These are phyloP conservation scores for Fusarium temperatum DNA, from an alignment of 2,329 filamentous ascomycete species.

Conservation along the genomic window DNA sequence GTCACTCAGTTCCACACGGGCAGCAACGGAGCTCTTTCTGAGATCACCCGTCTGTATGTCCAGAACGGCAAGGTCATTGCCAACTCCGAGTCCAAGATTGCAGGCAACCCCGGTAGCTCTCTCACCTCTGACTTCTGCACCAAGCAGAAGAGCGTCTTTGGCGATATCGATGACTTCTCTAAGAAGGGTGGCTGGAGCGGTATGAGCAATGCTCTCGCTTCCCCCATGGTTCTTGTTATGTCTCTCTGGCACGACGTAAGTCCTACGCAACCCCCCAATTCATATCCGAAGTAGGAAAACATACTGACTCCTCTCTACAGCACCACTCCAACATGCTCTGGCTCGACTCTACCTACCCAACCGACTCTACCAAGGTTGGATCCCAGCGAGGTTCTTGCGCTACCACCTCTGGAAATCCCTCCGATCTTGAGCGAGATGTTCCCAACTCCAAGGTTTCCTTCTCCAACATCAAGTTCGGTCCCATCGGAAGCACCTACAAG, in stretches of 20 bases:
- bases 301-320: constrained; percentile 30
- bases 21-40: constrained; percentile 61
- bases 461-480: constrained; percentile 68
- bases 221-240: constrained; percentile 59
- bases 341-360: constrained; percentile 75
- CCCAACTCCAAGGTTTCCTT: constrained; percentile 62
- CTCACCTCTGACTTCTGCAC: constrained; percentile 69
- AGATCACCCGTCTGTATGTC: constrained; percentile 73
- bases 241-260: constrained; percentile 68
- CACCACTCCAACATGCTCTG: constrained; percentile 76
- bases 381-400: constrained; percentile 64
- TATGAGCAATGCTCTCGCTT: constrained; percentile 59
- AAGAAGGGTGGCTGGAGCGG: constrained; percentile 64
- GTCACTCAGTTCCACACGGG: constrained; percentile 69
- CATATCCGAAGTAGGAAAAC: neutral
- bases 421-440: constrained; percentile 55
- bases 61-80: constrained; percentile 68
- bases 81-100: constrained; percentile 58
- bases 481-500: constrained; percentile 62
- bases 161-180: constrained; percentile 63
- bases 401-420: constrained; percentile 55
- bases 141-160: constrained; percentile 65
- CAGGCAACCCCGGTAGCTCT: constrained; percentile 52
- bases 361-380: constrained; percentile 55
- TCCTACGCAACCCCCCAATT: neutral